Base-by-base conservation (phyloP, 306 rosid species). In the Trifolium pratense region DNA sequence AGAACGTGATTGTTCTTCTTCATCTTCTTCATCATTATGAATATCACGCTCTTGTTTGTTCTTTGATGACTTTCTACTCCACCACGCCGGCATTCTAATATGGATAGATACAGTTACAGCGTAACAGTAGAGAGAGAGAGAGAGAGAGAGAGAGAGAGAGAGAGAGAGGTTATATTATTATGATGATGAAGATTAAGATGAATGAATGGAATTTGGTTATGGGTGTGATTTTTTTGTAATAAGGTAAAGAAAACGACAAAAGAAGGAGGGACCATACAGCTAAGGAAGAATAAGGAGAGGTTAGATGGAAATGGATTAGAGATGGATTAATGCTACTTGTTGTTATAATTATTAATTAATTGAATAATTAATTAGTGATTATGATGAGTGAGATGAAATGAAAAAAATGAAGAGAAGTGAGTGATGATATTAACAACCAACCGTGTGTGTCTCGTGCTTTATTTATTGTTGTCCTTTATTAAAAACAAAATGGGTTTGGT, bases 1-100 rank as follows among this genome's bases (percentile, higher is more conserved):
- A 34, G 39, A 6, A 43, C 80, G 78, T 55, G 85, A 10, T 13
- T 67, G 58, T 15, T 73, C 80, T 46, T 73, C 84, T 2, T 79
- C 84, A 2, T 83, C 84, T 23, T 69, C 82, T 5, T 75, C 80
- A 5, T 81, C 81, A 1, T 73, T 25, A 26, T 29, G 4, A 29
- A 29, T 74, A 6, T 74, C 84, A 5, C 79, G 85, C 25, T 86
- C 84, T n/a, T 82, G 85, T 42, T 88, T 93, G 82, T 55, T 85
- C 88, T 87, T 93, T 69, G 84, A 32, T 14, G 89, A 83, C 73
- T 88, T 93, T 46, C 66, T 89, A 43, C 64, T 82, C 98, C 98
- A 93, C 96, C 98, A 91, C 68, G 87, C 89, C 68, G 96, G 97
- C 98, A 93, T 91, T 79, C 77, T 84, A 18, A 37, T 55, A 55